Evolutionary conservation across 371 early-diverging fungal genomes (phyloP).

Genomic region (Apophysomyces variabilis): DNA sequence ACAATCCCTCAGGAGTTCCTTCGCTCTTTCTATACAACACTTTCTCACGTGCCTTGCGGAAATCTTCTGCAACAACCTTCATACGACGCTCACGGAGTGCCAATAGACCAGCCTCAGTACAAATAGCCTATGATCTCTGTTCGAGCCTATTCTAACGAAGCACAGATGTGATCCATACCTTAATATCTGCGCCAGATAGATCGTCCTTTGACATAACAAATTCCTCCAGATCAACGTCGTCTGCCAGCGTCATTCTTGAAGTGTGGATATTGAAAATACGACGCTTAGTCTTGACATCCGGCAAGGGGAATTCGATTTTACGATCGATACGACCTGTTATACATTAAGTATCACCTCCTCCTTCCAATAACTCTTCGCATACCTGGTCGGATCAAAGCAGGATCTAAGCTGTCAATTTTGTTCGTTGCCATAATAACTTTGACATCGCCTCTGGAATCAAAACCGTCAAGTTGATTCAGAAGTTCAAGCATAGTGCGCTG

Average conservation of each 20-base stretch:
- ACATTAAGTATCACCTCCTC: background rate
- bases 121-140: conserved; percentile 81
- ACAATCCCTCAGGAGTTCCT: conserved; percentile 97
- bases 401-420: conserved; percentile 98
- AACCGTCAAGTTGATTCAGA: conserved; percentile 99
- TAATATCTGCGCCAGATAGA: conserved; percentile 99
- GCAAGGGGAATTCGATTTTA: conserved; percentile 99
- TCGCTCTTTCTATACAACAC: conserved; percentile 98
- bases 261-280: conserved; percentile 99
- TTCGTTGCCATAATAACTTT: conserved; percentile 99
- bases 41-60: conserved; percentile 99
- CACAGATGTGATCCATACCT: conserved; percentile 51
- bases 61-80: conserved; percentile 98
- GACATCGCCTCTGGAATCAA: conserved; percentile 99
- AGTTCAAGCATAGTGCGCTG: conserved; percentile 99
- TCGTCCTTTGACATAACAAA: conserved; percentile 99
- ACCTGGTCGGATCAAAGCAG: conserved; percentile 99
- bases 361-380: background rate
- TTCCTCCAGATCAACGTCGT: conserved; percentile 98
- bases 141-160: background rate
- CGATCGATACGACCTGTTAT: conserved; percentile 94
- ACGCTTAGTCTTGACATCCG: conserved; percentile 98
- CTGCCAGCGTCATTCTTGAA: conserved; percentile 96
- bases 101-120: conserved; percentile 99
- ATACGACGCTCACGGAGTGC: conserved; percentile 99